phyloP scores from a whole-genome alignment of 345 rosid genomes.

The Salix arbutifolia region DNA sequence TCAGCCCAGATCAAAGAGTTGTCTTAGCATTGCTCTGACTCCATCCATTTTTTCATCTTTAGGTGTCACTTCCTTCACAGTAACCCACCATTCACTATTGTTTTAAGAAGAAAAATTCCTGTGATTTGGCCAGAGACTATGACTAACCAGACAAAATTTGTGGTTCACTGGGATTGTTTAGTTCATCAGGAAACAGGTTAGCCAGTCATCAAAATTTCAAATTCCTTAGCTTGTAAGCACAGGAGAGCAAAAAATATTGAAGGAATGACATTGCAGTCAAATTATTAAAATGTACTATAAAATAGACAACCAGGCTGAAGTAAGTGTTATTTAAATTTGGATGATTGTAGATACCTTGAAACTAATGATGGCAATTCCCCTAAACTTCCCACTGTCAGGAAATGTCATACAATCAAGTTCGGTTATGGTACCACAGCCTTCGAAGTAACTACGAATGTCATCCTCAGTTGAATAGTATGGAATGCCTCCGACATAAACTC shows the following conservation, averaged over 20 bases:
- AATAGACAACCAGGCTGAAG: background rate
- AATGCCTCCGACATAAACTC: constrained; percentile 86
- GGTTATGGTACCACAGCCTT: constrained; percentile 68
- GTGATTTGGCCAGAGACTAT: background rate
- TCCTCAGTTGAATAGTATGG: constrained; percentile 80
- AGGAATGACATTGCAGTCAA: background rate
- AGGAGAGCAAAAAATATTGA: background rate
- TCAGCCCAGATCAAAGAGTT: background rate
- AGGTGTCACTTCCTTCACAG: background rate
- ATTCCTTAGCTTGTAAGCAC: background rate
- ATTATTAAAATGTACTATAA: background rate
- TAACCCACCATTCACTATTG: background rate
- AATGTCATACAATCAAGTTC: constrained; percentile 81
- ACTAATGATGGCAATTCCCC: constrained; percentile 76
- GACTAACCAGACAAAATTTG: too few relatives aligned
- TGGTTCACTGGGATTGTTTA: background rate
- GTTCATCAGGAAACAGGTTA: background rate
- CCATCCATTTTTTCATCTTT: background rate
- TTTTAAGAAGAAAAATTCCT: background rate
- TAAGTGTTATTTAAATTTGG: background rate
- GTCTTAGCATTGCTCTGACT: background rate
- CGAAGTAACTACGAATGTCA: constrained; percentile 80
- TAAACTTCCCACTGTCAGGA: constrained; percentile 81
- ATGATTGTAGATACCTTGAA: constrained; percentile 44
- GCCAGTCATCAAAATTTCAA: background rate